Base-by-base conservation (phyloP, 768 basidiomycete species). In the Boletus huronensis region DNA sequence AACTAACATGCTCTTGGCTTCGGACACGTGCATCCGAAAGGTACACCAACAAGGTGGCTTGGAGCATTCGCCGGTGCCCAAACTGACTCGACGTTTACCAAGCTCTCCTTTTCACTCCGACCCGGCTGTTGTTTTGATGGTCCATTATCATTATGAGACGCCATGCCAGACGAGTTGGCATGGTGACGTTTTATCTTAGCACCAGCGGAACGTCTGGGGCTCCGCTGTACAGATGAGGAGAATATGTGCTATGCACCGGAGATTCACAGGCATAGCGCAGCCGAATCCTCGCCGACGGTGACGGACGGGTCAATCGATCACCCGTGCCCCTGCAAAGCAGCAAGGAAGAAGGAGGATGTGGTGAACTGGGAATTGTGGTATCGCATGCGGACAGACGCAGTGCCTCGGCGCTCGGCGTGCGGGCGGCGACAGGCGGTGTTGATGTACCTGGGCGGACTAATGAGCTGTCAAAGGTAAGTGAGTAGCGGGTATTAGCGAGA, bases 91-190 rank as follows among this genome's bases (percentile, higher is more conserved):
- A 14, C 28, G 6, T 32, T 47, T 34, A 34, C 25, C 16, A 26
- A 19, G 5, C 21, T 6, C 17, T 14, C 47, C 14, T 3, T 6
- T 17, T 50, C 19, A 7, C 13, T 14, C 44, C 7, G 28, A 45
- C 17, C 35, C n/a, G 6, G 23, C 25, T n/a, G 9, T 7, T 7
- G 21, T 19, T 14, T 21, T 53, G 35, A 19, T 25, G 17, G 34
- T 9, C 1, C 3, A 14, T 6, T 17, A 3, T 32, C 34, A n/a
- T 32, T 21, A 21, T 45, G 41, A 44, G 19, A 57, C n/a, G 19
- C n/a, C 13, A 1, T 34, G 48, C 19, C 36, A 29, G 35, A 42
- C 19, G 5, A 19, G 38, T 62, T 52, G 59, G 40, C 40, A 58
- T 53, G 28, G 60, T n/a, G 43, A 54, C 34, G 23, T 23, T 36